Percentiles rank a stretch among this genome's conserved stretches.
Evolutionary conservation across 352 stramenopile species (phyloP).

Genomic region (Globisporangium nodosum): DNA sequence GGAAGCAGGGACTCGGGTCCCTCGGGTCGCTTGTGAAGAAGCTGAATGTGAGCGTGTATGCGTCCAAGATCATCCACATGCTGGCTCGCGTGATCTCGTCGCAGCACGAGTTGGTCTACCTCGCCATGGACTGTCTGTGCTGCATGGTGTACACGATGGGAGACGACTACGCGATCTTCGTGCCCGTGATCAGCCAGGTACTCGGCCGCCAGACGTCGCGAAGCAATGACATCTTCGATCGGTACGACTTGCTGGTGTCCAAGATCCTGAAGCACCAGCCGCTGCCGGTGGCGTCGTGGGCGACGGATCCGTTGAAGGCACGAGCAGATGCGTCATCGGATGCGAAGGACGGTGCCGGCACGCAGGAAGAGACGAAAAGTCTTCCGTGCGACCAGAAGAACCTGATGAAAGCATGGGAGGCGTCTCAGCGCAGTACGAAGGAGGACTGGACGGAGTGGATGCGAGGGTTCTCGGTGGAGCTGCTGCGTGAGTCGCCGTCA

Average conservation of each 20-base stretch:
- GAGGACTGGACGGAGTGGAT: constrained; percentile 99
- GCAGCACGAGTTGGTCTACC: constrained; percentile 78
- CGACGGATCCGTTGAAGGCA: constrained; percentile 62
- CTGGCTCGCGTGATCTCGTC: constrained; percentile 77
- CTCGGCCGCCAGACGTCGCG: constrained; percentile 62
- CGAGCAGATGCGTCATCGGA: constrained; percentile 25
- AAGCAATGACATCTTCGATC: constrained; percentile 82
- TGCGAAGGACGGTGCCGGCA: constrained; percentile 26
- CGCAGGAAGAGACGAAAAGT: constrained; percentile 65
- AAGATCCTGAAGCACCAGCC: constrained; percentile 87
- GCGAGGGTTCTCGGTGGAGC: constrained; percentile 93
- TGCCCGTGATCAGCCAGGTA: constrained; percentile 81
- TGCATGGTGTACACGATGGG: constrained; percentile 89
- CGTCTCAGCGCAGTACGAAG: constrained; percentile 78
- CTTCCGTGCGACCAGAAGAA: constrained; percentile 80
- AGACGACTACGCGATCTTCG: constrained; percentile 87
- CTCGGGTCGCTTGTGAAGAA: constrained; percentile 86
- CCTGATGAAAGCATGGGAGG: constrained; percentile 83
- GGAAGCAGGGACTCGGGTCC: constrained; percentile 76
- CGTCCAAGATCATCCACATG: constrained; percentile 89
- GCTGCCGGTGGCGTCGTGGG: constrained; percentile 77
- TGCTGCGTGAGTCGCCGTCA: constrained; percentile 96
- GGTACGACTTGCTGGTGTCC: constrained; percentile 82
- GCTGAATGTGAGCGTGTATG: constrained; percentile 85
- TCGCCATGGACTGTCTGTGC: constrained; percentile 85